phyloP scores from a whole-genome alignment of 2,329 filamentous ascomycete species.

The Hypoxylon sp. region DNA sequence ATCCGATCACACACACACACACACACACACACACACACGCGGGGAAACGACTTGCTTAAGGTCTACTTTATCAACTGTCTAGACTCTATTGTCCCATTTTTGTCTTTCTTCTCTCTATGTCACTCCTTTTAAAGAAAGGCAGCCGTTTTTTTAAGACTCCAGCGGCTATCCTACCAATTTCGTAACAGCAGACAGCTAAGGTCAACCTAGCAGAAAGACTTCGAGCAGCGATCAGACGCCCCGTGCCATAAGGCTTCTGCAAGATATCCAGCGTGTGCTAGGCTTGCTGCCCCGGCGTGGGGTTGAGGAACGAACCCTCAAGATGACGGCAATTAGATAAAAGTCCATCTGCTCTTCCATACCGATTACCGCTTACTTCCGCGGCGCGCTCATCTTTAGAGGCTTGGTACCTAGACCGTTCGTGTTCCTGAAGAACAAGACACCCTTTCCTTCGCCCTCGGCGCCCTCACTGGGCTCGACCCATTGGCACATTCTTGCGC shows the following conservation, averaged over 20 bases:
- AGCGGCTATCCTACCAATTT: background rate
- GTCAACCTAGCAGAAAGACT: background rate
- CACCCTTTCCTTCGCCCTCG: slow-evolving; percentile 79
- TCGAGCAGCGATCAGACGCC: background rate
- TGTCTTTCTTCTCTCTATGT: background rate
- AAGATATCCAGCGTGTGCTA: slow-evolving; percentile 7
- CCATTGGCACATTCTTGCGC: slow-evolving; percentile 91
- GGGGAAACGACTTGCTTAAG: background rate
- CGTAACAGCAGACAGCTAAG: background rate
- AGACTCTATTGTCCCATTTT: slow-evolving; percentile 20
- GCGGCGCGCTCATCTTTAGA: slow-evolving; percentile 39
- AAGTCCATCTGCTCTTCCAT: slow-evolving; percentile 13
- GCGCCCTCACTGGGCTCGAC: slow-evolving; percentile 90
- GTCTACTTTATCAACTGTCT: slow-evolving; percentile 10
- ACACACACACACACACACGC: too few species aligned
- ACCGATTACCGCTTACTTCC: slow-evolving; percentile 19
- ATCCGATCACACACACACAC: too few species aligned
- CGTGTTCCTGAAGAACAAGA: slow-evolving; percentile 94
- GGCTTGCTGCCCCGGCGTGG: background rate
- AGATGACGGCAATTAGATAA: background rate
- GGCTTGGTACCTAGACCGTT: slow-evolving; percentile 79
- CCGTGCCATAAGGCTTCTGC: background rate
- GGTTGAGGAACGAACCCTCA: background rate
- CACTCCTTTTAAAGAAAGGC: background rate
- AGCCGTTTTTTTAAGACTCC: background rate